phyloP scores from a whole-genome alignment of 2,329 filamentous ascomycete genomes.

The Periconia sp. region DNA sequence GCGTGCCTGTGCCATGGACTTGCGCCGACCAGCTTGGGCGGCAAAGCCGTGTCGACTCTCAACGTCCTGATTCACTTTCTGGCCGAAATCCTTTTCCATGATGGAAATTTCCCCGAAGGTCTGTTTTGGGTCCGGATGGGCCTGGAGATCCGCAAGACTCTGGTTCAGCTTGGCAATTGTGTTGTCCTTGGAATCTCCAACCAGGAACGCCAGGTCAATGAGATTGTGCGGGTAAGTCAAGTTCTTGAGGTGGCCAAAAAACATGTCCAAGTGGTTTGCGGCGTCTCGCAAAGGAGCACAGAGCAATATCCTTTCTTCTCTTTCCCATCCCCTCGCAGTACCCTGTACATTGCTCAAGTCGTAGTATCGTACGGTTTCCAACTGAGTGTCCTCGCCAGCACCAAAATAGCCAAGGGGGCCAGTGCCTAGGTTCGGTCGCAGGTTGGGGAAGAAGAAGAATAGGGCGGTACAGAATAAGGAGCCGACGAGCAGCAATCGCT shows the following conservation, averaged over 20 bases:
- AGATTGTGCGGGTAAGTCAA: conserved; percentile 96
- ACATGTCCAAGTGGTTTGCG: conserved; percentile 90
- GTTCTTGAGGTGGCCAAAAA: conserved; percentile 96
- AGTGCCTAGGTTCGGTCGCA: conserved; percentile 64
- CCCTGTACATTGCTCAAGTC: conserved; percentile 90
- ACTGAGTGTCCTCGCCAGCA: conserved; percentile 68
- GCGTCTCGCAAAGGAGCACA: conserved; percentile 95
- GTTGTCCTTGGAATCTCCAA: conserved; percentile 94
- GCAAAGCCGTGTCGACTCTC: conserved; percentile 97
- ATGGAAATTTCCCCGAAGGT: conserved; percentile 96
- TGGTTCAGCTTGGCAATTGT: conserved; percentile 76
- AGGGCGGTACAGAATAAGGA: conserved; percentile 62
- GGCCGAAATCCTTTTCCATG: conserved; percentile 98
- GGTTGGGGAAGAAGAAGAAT: conserved; percentile 75
- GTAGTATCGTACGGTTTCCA: conserved; percentile 96
- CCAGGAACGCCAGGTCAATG: conserved; percentile 93
- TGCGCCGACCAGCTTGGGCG: conserved; percentile 88
- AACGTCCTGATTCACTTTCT: conserved; percentile 96
- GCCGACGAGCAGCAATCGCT: conserved; percentile 64
- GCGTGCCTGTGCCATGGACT: conserved; percentile 95
- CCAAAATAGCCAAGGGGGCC: conserved; percentile 70
- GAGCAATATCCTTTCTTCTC: conserved; percentile 90
- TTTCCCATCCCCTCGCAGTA: conserved; percentile 90
- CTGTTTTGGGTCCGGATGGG: conserved; percentile 74
- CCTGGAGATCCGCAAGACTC: conserved; percentile 77